Percentiles rank a stretch among this genome's conserved stretches.
Evolutionary conservation across 441 rosid genomes (phyloP).

Genomic region (Jatropha multifida): DNA sequence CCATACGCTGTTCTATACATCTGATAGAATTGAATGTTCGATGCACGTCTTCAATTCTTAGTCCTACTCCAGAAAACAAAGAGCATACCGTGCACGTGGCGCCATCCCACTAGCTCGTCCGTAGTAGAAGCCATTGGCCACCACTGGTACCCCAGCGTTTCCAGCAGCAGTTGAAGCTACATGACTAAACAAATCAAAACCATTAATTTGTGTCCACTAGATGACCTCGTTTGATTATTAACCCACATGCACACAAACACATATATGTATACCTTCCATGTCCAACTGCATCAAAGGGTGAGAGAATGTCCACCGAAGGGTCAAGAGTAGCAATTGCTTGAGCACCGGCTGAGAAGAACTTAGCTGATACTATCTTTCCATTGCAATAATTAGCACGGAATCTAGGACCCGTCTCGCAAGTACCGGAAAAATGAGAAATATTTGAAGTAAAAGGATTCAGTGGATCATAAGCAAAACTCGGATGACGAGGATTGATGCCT

Average conservation of each 20-base stretch:
- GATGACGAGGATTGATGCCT: conserved; percentile 77
- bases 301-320: conserved; percentile 64
- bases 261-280: conserved; percentile 69
- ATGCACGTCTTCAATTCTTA: background rate
- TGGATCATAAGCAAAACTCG: conserved; percentile 59
- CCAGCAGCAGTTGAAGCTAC: conserved; percentile 95
- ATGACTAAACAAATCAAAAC: conserved; percentile 48
- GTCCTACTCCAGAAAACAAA: background rate
- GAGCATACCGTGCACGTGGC: conserved; percentile 73
- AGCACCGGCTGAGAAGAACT: conserved; percentile 87
- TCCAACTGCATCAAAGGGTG: conserved; percentile 80
- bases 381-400: conserved; percentile 67
- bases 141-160: conserved; percentile 72
- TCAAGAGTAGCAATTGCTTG: conserved; percentile 52
- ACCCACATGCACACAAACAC: background rate
- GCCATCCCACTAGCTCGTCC: conserved; percentile 94
- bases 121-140: conserved; percentile 68
- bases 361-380: conserved; percentile 76
- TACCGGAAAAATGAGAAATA: conserved; percentile 63
- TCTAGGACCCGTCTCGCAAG: conserved; percentile 68
- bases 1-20: no score
- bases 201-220: background rate
- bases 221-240: no score
- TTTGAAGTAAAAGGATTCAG: conserved; percentile 39
- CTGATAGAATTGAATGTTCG: no score